Conservation (phyloP, 176 grass and related monocot species). For the Canna indica region DNA sequence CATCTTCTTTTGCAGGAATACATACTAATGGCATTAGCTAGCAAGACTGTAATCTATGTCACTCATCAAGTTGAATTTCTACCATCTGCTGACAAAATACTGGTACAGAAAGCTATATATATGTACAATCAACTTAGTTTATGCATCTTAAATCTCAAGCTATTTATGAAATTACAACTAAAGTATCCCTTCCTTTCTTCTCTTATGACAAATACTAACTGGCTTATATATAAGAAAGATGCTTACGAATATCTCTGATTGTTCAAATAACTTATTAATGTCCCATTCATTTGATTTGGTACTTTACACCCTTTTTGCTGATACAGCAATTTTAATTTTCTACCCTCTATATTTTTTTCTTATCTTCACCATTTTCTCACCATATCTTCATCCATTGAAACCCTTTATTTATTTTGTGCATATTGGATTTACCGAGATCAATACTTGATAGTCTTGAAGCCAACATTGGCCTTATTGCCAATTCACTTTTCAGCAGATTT, state of each 20-base stretch:
- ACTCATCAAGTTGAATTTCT: slow-evolving; percentile 99
- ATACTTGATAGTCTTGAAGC: too few relatives aligned
- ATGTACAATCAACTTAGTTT: neutral
- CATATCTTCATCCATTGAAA: too few relatives aligned
- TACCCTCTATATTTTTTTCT: too few relatives aligned
- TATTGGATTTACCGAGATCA: too few relatives aligned
- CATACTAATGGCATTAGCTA: slow-evolving; percentile 61
- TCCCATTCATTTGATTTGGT: neutral
- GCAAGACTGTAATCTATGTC: slow-evolving; percentile 87
- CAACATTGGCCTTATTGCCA: too few relatives aligned
- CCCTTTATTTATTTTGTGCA: too few relatives aligned
- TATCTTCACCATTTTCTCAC: too few relatives aligned
- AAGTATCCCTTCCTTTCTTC: neutral
- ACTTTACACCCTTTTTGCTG: too few relatives aligned
- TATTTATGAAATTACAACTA: neutral
- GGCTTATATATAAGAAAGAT: neutral
- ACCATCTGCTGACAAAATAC: slow-evolving; percentile 81
- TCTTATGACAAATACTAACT: neutral
- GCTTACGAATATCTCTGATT: neutral
- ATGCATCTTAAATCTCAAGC: neutral
- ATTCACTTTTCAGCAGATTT: neutral
- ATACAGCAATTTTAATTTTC: too few relatives aligned
- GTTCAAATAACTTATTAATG: neutral
- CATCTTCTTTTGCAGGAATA: slow-evolving; percentile 56
- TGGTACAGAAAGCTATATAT: slow-evolving; percentile 25